Evolutionary conservation across 495 filamentous ascomycete species (phyloP).

Genomic region (Penicillium parvum): DNA sequence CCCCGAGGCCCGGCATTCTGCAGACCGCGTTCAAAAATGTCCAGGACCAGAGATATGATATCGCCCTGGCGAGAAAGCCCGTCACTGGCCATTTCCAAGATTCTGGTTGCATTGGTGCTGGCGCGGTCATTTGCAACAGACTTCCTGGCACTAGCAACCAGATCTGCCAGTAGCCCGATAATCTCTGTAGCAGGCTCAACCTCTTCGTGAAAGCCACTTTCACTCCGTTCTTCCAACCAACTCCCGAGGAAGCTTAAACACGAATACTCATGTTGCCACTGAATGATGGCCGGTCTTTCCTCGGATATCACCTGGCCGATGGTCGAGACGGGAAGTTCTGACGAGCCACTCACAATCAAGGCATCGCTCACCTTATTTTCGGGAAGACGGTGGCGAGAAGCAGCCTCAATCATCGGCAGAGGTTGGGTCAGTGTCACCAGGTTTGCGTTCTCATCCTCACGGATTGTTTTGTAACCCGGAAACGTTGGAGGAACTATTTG

Average conservation of each 20-base stretch:
- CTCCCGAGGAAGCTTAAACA: constrained; percentile 70
- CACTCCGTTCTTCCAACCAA: constrained; percentile 58
- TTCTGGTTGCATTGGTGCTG: constrained; percentile 38
- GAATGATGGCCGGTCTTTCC: constrained; percentile 58
- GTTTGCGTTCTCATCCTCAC: constrained; percentile 81
- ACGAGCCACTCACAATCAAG: constrained; percentile 37
- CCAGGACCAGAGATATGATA: constrained; percentile 73
- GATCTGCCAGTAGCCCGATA: constrained; percentile 56
- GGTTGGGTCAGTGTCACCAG: constrained; percentile 41
- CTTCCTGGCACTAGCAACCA: constrained; percentile 42
- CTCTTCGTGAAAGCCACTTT: constrained; percentile 32
- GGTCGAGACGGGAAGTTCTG: constrained; percentile 54
- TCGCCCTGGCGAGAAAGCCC: constrained; percentile 69
- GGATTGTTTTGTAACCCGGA: constrained; percentile 63
- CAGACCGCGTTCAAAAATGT: constrained; percentile 75
- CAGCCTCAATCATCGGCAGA: constrained; percentile 37
- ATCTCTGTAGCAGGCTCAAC: constrained; percentile 57
- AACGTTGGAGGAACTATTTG: constrained; percentile 62
- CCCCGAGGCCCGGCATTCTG: constrained; percentile 56
- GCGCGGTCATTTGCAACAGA: constrained; percentile 23
- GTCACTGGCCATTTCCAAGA: constrained; percentile 70
- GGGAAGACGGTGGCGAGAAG: constrained; percentile 16
- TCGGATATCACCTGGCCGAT: constrained; percentile 67
- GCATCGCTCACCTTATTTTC: constrained; percentile 25
- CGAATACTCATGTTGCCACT: constrained; percentile 72